Evolutionary conservation across 1,284 basidiomycete species (phyloP).

Genomic region (Melanopsichium pennsylvanicum): DNA sequence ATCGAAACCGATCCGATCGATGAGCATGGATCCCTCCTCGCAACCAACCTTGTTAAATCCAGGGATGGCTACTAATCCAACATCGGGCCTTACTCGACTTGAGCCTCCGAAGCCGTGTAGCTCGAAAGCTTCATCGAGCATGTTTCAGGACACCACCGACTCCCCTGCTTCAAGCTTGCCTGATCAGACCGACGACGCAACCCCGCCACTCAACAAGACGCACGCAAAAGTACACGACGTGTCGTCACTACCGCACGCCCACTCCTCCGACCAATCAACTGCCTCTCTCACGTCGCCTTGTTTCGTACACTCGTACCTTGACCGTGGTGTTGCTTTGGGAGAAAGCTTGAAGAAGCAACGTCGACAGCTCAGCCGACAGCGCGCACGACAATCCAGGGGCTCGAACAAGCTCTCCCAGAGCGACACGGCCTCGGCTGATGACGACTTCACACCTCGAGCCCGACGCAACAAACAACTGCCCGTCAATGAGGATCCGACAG

Average conservation of each 20-base stretch:
- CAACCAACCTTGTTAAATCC: conserved; percentile 34
- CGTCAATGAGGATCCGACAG: neutral
- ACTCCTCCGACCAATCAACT: conserved; percentile 13
- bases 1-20: conserved; percentile 22
- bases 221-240: conserved; percentile 47
- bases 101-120: conserved; percentile 20
- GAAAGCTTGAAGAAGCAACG: conserved; percentile 44
- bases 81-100: conserved; percentile 26
- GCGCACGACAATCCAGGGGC: conserved; percentile 5
- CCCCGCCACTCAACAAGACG: conserved; percentile 25
- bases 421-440: conserved; percentile 26
- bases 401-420: conserved; percentile 16
- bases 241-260: conserved; percentile 25
- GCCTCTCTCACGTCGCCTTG: conserved; percentile 42
- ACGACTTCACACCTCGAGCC: conserved; percentile 8
- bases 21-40: conserved; percentile 3
- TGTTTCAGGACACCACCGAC: conserved; percentile 19
- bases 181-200: conserved; percentile 1
- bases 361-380: conserved; percentile 28
- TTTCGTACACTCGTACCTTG: conserved; percentile 56
- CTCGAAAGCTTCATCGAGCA: conserved; percentile 14
- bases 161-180: conserved; percentile 14
- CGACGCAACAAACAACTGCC: neutral
- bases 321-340: conserved; percentile 44
- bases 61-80: conserved; percentile 39